Percentiles rank a stretch among this genome's conserved stretches.
phyloP scores from a whole-genome alignment of 2,329 filamentous ascomycete species.

The Diaporthe sp. region DNA sequence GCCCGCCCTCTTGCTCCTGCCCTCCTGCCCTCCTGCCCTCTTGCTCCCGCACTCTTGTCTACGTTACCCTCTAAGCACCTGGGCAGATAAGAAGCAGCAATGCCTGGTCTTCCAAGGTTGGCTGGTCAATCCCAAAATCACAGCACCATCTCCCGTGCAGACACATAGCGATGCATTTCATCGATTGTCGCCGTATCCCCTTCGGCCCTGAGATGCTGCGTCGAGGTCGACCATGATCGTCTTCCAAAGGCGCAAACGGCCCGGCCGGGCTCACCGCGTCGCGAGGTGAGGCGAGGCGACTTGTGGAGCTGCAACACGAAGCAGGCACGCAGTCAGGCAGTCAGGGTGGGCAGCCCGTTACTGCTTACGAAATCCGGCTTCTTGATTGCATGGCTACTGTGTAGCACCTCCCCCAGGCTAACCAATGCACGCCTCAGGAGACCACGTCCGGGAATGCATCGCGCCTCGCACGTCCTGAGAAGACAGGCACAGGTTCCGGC shows the following conservation, averaged over 20 bases:
- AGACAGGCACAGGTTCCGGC: not conserved
- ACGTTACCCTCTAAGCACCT: not conserved
- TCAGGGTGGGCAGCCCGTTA: not conserved
- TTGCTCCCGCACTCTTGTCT: not conserved
- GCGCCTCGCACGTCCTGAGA: not conserved
- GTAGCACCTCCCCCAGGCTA: not conserved
- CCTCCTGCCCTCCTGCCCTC: not conserved
- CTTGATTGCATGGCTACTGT: not conserved
- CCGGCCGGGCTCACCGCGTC: not conserved
- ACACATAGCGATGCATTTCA: not conserved
- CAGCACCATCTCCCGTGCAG: not conserved
- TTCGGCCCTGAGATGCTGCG: not conserved
- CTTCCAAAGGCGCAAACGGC: not conserved
- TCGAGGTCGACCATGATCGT: not conserved
- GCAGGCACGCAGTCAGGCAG: not conserved
- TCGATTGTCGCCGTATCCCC: not conserved
- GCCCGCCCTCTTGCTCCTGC: not conserved
- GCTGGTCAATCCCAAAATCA: not conserved
- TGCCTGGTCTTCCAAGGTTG: not conserved
- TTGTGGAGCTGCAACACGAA: conserved; percentile 5
- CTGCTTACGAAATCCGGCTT: not conserved
- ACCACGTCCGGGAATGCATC: not conserved
- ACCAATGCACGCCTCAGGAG: conserved; percentile 13
- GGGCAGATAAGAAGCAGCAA: not conserved
- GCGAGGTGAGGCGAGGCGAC: not conserved